phyloP scores from a whole-genome alignment of 192 early-diverging fungal species.

The Coemansia sp. region DNA sequence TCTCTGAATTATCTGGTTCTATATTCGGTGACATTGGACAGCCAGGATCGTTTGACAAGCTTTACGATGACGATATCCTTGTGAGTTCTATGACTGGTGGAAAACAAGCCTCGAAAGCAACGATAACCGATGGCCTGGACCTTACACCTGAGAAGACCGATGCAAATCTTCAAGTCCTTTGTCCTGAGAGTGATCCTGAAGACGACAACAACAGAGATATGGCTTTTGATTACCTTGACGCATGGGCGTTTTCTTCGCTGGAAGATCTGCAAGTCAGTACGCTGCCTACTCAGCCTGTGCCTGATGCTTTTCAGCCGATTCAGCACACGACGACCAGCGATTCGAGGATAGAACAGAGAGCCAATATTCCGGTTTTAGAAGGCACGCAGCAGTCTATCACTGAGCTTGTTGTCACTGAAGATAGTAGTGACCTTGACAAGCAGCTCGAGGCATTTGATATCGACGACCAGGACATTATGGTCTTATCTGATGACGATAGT shows the following conservation, averaged over 20 bases:
- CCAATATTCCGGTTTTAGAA: neutral
- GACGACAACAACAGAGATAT: neutral
- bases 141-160: neutral
- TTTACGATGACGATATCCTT: constrained; percentile 28
- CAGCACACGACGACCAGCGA: neutral
- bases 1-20: neutral
- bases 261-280: constrained; percentile 24
- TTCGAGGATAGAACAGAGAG: neutral
- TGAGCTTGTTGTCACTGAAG: constrained; percentile 18
- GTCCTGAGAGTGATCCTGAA: constrained; percentile 25
- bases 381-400: neutral
- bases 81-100: neutral
- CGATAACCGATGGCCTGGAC: neutral
- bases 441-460: constrained; percentile 30
- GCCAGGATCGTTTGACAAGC: constrained; percentile 41
- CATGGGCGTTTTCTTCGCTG: constrained; percentile 16
- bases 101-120: neutral
- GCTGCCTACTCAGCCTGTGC: constrained; percentile 27
- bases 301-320: constrained; percentile 4
- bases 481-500: constrained; percentile 29
- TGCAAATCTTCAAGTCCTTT: constrained; percentile 3
- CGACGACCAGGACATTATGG: constrained; percentile 23
- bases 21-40: constrained; percentile 45
- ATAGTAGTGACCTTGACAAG: constrained; percentile 9
- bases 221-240: constrained; percentile 13